phyloP scores from a whole-genome alignment of 345 rosid species.

The Eutrema heterophyllum region DNA sequence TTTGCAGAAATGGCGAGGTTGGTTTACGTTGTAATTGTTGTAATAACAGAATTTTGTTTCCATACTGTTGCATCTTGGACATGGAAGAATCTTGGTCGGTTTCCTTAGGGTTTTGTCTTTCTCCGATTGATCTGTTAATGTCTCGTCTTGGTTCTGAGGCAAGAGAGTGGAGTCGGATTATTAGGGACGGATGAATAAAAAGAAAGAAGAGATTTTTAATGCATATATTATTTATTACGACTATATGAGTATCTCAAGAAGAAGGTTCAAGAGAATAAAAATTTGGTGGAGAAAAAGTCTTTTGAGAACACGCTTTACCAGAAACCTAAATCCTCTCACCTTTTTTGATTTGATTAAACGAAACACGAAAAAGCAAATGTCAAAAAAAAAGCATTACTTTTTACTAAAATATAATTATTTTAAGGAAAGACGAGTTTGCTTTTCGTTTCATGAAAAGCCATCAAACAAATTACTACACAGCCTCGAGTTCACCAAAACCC shows the following conservation, averaged over 20 bases:
- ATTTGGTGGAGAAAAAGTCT: slow-evolving; percentile 12
- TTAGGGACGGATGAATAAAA: not conserved
- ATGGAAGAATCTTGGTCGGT: slow-evolving; percentile 81
- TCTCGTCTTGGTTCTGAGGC: slow-evolving; percentile 16
- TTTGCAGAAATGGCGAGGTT: slow-evolving; percentile 93
- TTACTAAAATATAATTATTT: not conserved
- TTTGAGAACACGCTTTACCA: not conserved
- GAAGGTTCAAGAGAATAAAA: slow-evolving; percentile 15
- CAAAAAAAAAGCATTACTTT: not conserved
- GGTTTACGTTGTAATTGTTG: slow-evolving; percentile 87
- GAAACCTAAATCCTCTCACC: slow-evolving; percentile 1
- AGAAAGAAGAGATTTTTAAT: not conserved
- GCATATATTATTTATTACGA: too few relatives aligned
- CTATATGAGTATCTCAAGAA: not conserved
- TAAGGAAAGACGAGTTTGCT: slow-evolving; percentile 11
- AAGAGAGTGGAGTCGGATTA: not conserved
- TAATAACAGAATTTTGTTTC: slow-evolving; percentile 93
- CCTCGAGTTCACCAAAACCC: not conserved
- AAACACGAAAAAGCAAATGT: too few relatives aligned
- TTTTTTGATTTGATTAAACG: slow-evolving; percentile 4
- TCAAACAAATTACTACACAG: not conserved
- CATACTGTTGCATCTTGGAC: slow-evolving; percentile 84
- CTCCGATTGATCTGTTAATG: slow-evolving; percentile 16
- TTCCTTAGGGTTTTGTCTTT: slow-evolving; percentile 59
- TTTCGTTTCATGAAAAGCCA: slow-evolving; percentile 25